Percentiles rank a stretch among this genome's conserved stretches.
These are phyloP conservation scores for Peronospora belbahrii DNA, from an alignment of 352 stramenopile species.

Conservation along the genomic window DNA sequence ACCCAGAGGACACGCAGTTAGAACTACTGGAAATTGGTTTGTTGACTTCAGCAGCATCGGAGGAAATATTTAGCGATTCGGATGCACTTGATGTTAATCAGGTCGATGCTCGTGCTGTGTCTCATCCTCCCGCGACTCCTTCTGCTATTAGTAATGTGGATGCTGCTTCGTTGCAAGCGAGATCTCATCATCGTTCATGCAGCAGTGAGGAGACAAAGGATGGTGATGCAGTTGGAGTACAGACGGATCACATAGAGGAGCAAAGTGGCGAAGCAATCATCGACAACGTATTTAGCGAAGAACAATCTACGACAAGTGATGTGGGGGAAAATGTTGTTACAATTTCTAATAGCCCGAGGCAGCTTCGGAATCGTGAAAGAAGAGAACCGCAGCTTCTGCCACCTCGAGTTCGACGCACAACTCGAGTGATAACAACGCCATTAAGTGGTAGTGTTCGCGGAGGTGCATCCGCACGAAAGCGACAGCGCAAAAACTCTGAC, in stretches of 20 bases:
- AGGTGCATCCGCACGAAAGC: conserved; percentile 24
- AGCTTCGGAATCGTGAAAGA: conserved; percentile 18
- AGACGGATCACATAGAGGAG: conserved; percentile 4
- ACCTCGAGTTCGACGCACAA: conserved; percentile 19
- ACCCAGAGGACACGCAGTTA: conserved; percentile 29
- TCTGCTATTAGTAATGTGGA: background rate
- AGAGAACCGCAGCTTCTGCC: conserved; percentile 9
- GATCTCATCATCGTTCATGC: conserved; percentile 10
- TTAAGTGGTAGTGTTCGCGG: background rate
- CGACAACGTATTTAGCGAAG: conserved; percentile 5
- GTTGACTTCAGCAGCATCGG: conserved; percentile 5
- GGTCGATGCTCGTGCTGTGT: conserved; percentile 2
- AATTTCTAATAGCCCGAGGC: conserved; percentile 14
- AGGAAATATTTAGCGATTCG: background rate
- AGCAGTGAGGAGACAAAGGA: conserved; percentile 19
- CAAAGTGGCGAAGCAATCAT: conserved; percentile 1
- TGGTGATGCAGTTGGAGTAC: conserved; percentile 6
- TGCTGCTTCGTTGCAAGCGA: conserved; percentile 10
- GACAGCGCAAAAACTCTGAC: conserved; percentile 29
- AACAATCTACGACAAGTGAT: conserved; percentile 20
- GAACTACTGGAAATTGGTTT: conserved; percentile 22
- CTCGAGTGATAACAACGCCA: conserved; percentile 20
- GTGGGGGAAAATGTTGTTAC: conserved; percentile 4
- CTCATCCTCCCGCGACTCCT: background rate
- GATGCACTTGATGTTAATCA: conserved; percentile 1